Percentiles rank a stretch among this genome's conserved stretches.
Evolutionary conservation across 192 early-diverging fungal genomes (phyloP).

Genomic region (Glomus cerebriforme): DNA sequence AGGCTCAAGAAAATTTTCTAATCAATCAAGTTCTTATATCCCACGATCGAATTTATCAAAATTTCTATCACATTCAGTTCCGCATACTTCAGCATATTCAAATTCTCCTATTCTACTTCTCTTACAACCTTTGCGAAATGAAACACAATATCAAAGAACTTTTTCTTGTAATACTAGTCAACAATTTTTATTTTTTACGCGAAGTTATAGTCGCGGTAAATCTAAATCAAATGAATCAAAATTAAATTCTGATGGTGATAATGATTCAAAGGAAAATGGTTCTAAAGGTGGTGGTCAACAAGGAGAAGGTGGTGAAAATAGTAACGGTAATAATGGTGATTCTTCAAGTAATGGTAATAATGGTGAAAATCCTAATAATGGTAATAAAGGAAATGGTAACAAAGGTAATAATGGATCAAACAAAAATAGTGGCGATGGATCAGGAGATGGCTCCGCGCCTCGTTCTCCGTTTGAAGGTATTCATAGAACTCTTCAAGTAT

Average conservation of each 20-base stretch:
- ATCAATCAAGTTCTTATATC: too few relatives aligned
- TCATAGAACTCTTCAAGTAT: conserved; percentile 55
- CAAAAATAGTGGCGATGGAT: conserved; percentile 41
- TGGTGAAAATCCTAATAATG: conserved; percentile 11
- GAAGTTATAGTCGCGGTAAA: not conserved
- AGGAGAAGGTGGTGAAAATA: conserved; percentile 22
- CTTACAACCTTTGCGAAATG: not conserved
- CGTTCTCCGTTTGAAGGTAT: conserved; percentile 42
- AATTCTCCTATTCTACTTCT: not conserved
- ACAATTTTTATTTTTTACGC: not conserved
- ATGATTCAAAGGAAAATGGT: not conserved
- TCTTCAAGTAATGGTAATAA: conserved; percentile 19
- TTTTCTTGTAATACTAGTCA: not conserved
- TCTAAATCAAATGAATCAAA: not conserved
- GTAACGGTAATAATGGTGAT: not conserved
- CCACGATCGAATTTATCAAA: too few relatives aligned
- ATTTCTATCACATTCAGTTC: too few relatives aligned
- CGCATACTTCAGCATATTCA: not conserved
- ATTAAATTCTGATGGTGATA: not conserved
- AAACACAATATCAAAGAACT: not conserved
- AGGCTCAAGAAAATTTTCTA: too few relatives aligned
- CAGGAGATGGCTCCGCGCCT: conserved; percentile 32
- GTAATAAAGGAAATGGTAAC: conserved; percentile 19
- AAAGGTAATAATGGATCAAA: conserved; percentile 31
- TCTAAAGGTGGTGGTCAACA: conserved; percentile 10